Base-by-base conservation (phyloP, 371 early-diverging fungal species). In the Rhizomucor pusillus region DNA sequence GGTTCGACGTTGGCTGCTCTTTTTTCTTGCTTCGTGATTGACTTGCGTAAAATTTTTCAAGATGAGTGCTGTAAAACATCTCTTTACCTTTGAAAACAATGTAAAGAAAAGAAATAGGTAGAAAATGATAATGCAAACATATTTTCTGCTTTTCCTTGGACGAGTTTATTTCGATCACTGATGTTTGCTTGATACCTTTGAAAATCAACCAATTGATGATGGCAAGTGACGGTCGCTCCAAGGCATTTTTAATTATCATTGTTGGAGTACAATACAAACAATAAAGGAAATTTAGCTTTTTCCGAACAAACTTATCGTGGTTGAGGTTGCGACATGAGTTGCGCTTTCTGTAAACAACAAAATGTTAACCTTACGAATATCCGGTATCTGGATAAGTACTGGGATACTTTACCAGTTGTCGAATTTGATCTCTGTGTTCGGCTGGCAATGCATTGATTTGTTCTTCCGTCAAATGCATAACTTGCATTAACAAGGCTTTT, bases 381-480 rank as follows among this genome's bases (percentile, higher is more conserved):
- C n/a, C 39, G 11, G 43, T n/a, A 41, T 41, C 5, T 18, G 18
- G 19, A 41, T 41, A 10, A 41, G 19, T n/a, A 40, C 1, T 3
- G 23, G 6, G 44, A 20, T 44, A 1, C 40, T 61, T 73, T 73
- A 81, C 79, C 75, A 81, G 56, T 58, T 72, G 78, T 59, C 80
- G 63, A 19, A 81, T 66, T 50, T 77, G 72, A 46, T 77, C 76
- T 46, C 78, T 63, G 45, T 79, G 76, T 16, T 77, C 78, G 12
- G 80, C 75, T 54, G 78, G 75, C 13, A 82, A 59, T 45, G 62
- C 65, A 54, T 77, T 77, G 56, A 82, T 82, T 52, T 77, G 77
- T 6, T 75, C 74, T 37, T 73, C 79, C 16, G 81, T 74, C 7
- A 82, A 61, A 46, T 75, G 75, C 33, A 82, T 41, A 9, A 82